Evolutionary conservation across 768 basidiomycete genomes (phyloP).

Genomic region (Calocera cornea): DNA sequence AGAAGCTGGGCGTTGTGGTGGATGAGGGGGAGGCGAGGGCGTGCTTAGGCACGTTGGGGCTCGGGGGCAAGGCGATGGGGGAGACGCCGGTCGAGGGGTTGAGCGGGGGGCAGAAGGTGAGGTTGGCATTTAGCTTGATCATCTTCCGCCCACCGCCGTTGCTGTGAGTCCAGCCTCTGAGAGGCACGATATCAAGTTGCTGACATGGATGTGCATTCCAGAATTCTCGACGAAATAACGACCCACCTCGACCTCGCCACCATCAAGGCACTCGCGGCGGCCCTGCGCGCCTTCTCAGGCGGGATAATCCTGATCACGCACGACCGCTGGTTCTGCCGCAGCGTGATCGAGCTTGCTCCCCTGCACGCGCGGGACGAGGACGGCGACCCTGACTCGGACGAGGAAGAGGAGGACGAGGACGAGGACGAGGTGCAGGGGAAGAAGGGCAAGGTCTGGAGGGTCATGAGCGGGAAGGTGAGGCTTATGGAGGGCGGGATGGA

Average conservation of each 20-base stretch:
- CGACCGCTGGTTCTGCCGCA: slow-evolving; percentile 32
- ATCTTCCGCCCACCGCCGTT: background rate
- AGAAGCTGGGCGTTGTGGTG: slow-evolving; percentile 13
- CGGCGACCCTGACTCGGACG: slow-evolving; percentile 10
- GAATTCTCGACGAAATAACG: slow-evolving; percentile 41
- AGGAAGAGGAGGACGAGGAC: slow-evolving; percentile 14
- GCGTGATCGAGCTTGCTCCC: slow-evolving; percentile 16
- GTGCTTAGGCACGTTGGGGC: slow-evolving; percentile 33
- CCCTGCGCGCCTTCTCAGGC: slow-evolving; percentile 39
- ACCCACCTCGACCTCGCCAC: slow-evolving; percentile 55
- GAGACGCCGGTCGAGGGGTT: slow-evolving; percentile 34
- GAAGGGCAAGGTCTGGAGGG: background rate
- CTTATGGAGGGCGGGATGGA: slow-evolving; percentile 1
- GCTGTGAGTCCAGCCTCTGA: background rate
- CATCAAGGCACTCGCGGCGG: slow-evolving; percentile 40
- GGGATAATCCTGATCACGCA: slow-evolving; percentile 53
- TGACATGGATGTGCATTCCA: background rate
- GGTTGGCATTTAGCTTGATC: slow-evolving; percentile 6
- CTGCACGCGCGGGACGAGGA: slow-evolving; percentile 17
- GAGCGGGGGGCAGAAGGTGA: slow-evolving; percentile 44
- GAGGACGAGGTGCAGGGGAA: background rate
- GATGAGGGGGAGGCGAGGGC: slow-evolving; percentile 31
- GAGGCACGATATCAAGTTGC: background rate
- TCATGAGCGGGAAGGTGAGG: background rate
- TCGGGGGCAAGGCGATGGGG: slow-evolving; percentile 29